Percentiles rank a stretch among this genome's conserved stretches.
Evolutionary conservation across 495 filamentous ascomycete species (phyloP).

Genomic region (Aspergillus kassunensis): DNA sequence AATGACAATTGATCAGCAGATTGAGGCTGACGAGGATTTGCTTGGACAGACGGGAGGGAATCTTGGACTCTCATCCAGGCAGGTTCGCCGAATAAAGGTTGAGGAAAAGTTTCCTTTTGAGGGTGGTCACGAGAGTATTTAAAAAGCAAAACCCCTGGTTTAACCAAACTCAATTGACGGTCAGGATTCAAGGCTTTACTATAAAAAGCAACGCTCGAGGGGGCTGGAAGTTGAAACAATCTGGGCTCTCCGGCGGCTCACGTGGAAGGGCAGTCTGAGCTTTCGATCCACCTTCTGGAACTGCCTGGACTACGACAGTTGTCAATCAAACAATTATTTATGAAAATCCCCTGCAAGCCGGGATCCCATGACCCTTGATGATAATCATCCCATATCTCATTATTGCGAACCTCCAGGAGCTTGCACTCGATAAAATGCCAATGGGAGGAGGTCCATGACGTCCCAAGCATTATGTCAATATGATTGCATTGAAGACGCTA

Average conservation of each 20-base stretch:
- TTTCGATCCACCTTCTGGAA: conserved; percentile 9
- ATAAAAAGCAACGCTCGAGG: too few species aligned
- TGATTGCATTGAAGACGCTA: too few species aligned
- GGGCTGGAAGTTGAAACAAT: not conserved
- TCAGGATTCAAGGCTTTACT: not conserved
- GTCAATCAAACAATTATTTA: not conserved
- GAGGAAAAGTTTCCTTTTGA: too few species aligned
- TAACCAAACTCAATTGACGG: not conserved
- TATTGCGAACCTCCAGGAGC: not conserved
- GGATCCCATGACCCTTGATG: not conserved
- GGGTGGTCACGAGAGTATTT: not conserved
- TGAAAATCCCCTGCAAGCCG: not conserved
- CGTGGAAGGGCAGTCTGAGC: conserved; percentile 15
- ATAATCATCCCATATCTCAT: not conserved
- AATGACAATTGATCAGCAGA: too few species aligned
- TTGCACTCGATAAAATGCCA: not conserved
- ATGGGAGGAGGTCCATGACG: too few species aligned
- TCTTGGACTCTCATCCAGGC: too few species aligned
- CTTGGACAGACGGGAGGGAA: too few species aligned
- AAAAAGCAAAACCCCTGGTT: not conserved
- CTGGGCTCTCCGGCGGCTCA: conserved; percentile 8
- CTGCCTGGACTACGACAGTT: not conserved
- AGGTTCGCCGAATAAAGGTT: too few species aligned
- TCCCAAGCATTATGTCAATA: too few species aligned
- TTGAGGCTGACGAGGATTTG: not conserved